Conservation (phyloP, 1,284 basidiomycete species). For the Trametes hirsuta region DNA sequence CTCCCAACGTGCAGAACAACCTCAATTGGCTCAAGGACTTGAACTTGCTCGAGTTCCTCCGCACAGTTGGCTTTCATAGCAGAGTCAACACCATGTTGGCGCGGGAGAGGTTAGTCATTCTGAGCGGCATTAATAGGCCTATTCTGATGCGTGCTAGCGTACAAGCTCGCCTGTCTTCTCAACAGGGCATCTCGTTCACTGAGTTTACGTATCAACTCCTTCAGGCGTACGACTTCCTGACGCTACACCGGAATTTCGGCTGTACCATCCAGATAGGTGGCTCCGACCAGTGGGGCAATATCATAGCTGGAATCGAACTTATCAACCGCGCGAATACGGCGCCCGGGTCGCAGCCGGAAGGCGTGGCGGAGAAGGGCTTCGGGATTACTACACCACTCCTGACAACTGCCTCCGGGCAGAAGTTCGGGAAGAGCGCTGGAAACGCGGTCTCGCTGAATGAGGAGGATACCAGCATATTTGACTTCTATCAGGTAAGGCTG, state of each 20-base stretch:
- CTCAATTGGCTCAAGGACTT: constrained; percentile 80
- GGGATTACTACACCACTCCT: constrained; percentile 95
- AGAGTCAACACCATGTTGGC: constrained; percentile 91
- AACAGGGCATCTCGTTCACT: constrained; percentile 91
- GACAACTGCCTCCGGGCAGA: constrained; percentile 87
- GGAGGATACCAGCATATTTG: constrained; percentile 77
- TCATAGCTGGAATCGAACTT: constrained; percentile 89
- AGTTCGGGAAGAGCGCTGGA: constrained; percentile 97
- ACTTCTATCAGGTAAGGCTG: constrained; percentile 85
- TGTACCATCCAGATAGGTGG: constrained; percentile 95
- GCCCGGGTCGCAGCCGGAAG: constrained; percentile 27
- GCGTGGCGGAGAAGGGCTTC: constrained; percentile 57
- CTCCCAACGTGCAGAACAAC: constrained; percentile 77
- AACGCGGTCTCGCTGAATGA: constrained; percentile 94
- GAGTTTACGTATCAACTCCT: constrained; percentile 98
- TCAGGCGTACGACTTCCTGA: constrained; percentile 94
- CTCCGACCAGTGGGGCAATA: constrained; percentile 99
- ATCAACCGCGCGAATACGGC: constrained; percentile 59
- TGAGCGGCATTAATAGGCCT: not conserved
- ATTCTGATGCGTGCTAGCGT: constrained; percentile 58
- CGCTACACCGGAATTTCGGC: constrained; percentile 66
- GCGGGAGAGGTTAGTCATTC: constrained; percentile 77
- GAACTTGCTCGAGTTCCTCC: constrained; percentile 84
- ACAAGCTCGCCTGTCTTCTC: constrained; percentile 77
- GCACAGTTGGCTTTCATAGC: constrained; percentile 79